Evolutionary conservation across 2,329 filamentous ascomycete species (phyloP).

Genomic region (Fusarium oligoseptatum): DNA sequence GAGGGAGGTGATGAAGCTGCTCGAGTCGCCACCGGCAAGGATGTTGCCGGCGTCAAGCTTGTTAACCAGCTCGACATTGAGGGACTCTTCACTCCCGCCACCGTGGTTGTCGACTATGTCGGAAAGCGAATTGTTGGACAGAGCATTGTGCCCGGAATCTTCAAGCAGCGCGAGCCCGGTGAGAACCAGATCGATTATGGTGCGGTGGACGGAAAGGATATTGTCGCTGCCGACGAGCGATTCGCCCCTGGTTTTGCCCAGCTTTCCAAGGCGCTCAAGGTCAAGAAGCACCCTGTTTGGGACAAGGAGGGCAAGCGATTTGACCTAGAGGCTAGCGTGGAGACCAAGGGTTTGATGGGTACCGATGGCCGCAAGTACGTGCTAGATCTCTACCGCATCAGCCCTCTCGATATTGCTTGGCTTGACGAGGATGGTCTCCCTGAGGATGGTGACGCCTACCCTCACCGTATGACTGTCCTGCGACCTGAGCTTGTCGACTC

Average conservation of each 20-base stretch:
- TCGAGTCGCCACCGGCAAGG: conserved; percentile 94
- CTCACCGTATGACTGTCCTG: conserved; percentile 95
- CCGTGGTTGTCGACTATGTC: conserved; percentile 95
- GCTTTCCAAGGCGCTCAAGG: conserved; percentile 88
- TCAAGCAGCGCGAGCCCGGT: conserved; percentile 96
- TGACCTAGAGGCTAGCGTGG: conserved; percentile 93
- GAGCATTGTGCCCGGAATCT: conserved; percentile 98
- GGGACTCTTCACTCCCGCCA: conserved; percentile 94
- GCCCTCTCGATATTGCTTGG: conserved; percentile 91
- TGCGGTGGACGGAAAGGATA: conserved; percentile 95
- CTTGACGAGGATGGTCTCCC: conserved; percentile 78
- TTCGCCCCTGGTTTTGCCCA: conserved; percentile 89
- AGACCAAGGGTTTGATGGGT: conserved; percentile 97
- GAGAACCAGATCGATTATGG: conserved; percentile 99
- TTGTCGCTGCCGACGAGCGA: conserved; percentile 89
- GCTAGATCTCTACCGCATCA: conserved; percentile 95
- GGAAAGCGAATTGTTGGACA: conserved; percentile 98
- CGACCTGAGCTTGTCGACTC: conserved; percentile 90
- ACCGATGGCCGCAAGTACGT: conserved; percentile 98
- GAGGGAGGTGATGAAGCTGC: conserved; percentile 98
- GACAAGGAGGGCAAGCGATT: conserved; percentile 94
- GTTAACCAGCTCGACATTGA: conserved; percentile 98
- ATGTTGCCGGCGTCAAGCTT: conserved; percentile 91
- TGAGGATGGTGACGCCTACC: conserved; percentile 72
- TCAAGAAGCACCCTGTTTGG: conserved; percentile 97